These are phyloP conservation scores for Xylariales sp. DNA, from an alignment of 2,329 filamentous ascomycete species.

Conservation along the genomic window DNA sequence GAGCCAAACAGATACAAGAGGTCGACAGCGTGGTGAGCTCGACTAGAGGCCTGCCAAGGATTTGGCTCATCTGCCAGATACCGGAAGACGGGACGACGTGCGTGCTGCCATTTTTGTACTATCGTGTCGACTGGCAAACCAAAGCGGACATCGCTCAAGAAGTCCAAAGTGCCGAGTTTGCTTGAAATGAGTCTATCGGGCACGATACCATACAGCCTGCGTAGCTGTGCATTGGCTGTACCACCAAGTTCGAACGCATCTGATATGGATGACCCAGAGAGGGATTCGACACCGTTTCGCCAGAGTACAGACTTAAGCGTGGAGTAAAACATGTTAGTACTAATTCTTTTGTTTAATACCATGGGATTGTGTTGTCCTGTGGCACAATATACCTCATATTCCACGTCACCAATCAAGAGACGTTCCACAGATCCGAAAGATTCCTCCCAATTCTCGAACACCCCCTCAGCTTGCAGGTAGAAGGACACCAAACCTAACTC, in stretches of 20 bases:
- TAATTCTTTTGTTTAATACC: too few relatives aligned
- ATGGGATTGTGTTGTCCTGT: too few relatives aligned
- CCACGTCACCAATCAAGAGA: too few relatives aligned
- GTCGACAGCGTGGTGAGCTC: constrained; percentile 43
- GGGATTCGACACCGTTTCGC: too few relatives aligned
- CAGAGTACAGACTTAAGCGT: too few relatives aligned
- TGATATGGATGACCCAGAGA: too few relatives aligned
- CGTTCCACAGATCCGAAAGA: too few relatives aligned
- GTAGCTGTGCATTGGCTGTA: constrained; percentile 25
- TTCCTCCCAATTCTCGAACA: too few relatives aligned
- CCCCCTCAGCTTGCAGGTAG: too few relatives aligned
- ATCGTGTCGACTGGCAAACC: constrained; percentile 19
- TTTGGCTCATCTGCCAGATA: constrained; percentile 41
- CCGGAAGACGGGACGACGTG: constrained; percentile 25
- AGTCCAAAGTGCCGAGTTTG: constrained; percentile 33
- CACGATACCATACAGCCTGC: constrained; percentile 35
- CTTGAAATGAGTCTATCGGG: constrained; percentile 31
- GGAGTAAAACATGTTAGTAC: too few relatives aligned
- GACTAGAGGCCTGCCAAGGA: constrained; percentile 40
- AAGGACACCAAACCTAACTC: too few relatives aligned
- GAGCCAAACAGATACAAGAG: constrained; percentile 38
- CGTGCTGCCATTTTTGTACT: constrained; percentile 9
- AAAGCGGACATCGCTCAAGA: constrained; percentile 29
- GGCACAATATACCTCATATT: too few relatives aligned
- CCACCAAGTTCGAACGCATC: constrained; percentile 28